These are phyloP conservation scores for Metschnikowia cubensis DNA, from an alignment of 805 yeast species.

Conservation along the genomic window DNA sequence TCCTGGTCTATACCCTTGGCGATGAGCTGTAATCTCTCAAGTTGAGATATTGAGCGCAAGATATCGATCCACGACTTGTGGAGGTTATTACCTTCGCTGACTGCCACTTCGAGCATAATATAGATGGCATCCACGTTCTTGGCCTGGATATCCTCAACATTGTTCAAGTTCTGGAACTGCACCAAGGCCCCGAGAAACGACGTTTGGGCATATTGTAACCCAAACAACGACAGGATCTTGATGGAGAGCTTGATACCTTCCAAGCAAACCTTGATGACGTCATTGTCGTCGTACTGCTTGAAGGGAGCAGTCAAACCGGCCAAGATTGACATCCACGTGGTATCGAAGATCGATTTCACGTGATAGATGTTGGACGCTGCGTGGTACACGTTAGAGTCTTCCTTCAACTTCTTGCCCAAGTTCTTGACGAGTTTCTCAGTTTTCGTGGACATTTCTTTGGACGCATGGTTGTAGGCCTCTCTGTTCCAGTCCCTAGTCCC, in stretches of 20 bases:
- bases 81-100: conserved; percentile 72
- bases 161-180: conserved; percentile 78
- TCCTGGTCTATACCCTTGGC: conserved; percentile 85
- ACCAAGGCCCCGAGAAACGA: conserved; percentile 88
- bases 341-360: conserved; percentile 89
- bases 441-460: conserved; percentile 84
- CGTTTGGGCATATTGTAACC: conserved; percentile 75
- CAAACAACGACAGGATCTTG: conserved; percentile 79
- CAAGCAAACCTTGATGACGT: conserved; percentile 62
- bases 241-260: conserved; percentile 85
- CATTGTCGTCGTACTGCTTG: conserved; percentile 78
- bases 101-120: conserved; percentile 70
- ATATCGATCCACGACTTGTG: conserved; percentile 79
- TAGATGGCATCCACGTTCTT: conserved; percentile 82
- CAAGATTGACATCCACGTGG: conserved; percentile 92
- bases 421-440: conserved; percentile 79
- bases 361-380: conserved; percentile 86
- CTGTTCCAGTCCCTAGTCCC: conserved; percentile 64
- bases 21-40: conserved; percentile 83
- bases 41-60: conserved; percentile 77
- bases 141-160: conserved; percentile 67
- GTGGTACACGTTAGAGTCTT: conserved; percentile 54
- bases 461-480: conserved; percentile 89
- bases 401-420: conserved; percentile 48
- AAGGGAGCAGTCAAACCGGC: conserved; percentile 95